phyloP scores from a whole-genome alignment of 139 green algal genomes.

The Trebouxia sp. region DNA sequence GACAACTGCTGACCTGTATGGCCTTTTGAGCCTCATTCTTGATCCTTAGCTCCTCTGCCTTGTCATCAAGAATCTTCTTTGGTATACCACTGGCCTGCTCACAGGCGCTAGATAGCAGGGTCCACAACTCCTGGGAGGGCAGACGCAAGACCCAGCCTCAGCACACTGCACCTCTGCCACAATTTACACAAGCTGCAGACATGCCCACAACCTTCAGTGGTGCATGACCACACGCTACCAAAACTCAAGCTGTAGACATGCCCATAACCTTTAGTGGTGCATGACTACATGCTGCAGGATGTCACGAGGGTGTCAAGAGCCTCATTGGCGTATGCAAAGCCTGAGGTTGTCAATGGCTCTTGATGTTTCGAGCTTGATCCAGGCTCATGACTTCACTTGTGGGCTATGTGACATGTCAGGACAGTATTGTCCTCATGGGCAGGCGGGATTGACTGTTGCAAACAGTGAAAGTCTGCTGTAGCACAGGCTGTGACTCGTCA shows the following conservation, averaged over 20 bases:
- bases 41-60: conserved; percentile 66
- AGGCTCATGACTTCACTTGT: too few species aligned
- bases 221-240: neutral
- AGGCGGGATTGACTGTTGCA: too few species aligned
- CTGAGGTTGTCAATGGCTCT: too few species aligned
- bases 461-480: too few species aligned
- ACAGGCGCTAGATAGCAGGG: conserved; percentile 73
- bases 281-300: neutral
- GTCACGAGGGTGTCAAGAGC: too few species aligned
- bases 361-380: too few species aligned
- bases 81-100: conserved; percentile 75
- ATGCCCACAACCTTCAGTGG: neutral
- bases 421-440: too few species aligned
- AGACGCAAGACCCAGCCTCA: conserved; percentile 16
- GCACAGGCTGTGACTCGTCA: too few species aligned
- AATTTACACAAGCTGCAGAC: neutral
- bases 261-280: neutral
- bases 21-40: conserved; percentile 54
- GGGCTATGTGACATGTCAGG: too few species aligned
- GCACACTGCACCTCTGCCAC: conserved; percentile 15
- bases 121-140: conserved; percentile 82
- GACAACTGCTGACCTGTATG: conserved; percentile 61
- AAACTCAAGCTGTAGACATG: neutral
- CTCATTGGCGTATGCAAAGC: too few species aligned
- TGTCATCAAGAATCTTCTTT: conserved; percentile 80